phyloP scores from a whole-genome alignment of 306 rosid species.

The Cajanus cajan region DNA sequence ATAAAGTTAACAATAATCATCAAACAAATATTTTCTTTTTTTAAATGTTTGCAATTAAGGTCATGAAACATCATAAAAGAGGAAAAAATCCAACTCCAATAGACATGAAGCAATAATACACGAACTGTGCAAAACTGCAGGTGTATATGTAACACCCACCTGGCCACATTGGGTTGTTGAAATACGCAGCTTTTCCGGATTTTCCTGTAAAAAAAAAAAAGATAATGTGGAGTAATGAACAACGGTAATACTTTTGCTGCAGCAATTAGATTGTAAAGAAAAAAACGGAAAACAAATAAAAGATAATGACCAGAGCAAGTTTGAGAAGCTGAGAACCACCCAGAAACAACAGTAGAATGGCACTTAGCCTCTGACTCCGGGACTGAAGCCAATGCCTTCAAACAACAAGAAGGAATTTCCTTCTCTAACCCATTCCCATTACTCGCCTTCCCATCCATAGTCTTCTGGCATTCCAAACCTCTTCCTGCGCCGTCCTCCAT shows the following conservation, averaged over 20 bases:
- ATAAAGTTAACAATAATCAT: neutral
- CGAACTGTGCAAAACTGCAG: neutral
- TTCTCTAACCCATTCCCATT: constrained; percentile 49
- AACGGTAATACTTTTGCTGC: neutral
- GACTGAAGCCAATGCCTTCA: constrained; percentile 75
- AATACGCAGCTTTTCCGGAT: constrained; percentile 49
- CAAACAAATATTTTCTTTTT: neutral
- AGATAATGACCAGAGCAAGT: constrained; percentile 75
- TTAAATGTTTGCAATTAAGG: neutral
- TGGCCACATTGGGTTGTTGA: constrained; percentile 99
- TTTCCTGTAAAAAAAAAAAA: constrained; percentile 50
- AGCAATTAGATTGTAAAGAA: neutral
- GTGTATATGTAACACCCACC: constrained; percentile 46
- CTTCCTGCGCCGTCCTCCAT: constrained; percentile 94
- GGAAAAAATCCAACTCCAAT: neutral
- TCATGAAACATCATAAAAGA: constrained; percentile 14
- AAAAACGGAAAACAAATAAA: constrained; percentile 11
- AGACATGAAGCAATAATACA: constrained; percentile 10
- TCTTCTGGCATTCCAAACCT: constrained; percentile 98
- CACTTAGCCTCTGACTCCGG: constrained; percentile 78
- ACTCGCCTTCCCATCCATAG: constrained; percentile 99
- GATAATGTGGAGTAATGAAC: neutral
- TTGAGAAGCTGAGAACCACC: constrained; percentile 93
- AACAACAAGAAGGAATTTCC: constrained; percentile 86
- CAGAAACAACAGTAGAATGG: constrained; percentile 97